These are phyloP conservation scores for Lentinula sp. DNA, from an alignment of 768 basidiomycete genomes.

Conservation along the genomic window DNA sequence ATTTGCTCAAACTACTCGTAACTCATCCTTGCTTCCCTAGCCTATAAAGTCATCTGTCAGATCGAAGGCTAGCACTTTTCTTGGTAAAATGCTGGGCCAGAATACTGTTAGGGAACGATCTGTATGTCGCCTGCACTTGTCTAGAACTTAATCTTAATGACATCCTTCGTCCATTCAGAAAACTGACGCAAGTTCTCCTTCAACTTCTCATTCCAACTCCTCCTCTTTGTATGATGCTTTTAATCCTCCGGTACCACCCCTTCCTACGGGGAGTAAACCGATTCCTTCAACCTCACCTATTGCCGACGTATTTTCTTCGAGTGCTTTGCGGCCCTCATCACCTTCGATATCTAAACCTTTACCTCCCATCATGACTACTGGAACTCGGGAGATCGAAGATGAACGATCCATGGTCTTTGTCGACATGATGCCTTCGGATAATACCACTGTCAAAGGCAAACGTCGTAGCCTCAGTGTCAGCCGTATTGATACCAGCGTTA, in stretches of 20 bases:
- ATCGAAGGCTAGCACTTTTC: constrained; percentile 74
- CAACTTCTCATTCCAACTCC: constrained; percentile 29
- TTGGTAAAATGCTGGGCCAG: constrained; percentile 75
- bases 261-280: constrained; percentile 40
- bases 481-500: constrained; percentile 48
- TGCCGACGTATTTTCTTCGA: constrained; percentile 41
- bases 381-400: constrained; percentile 37
- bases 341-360: constrained; percentile 52
- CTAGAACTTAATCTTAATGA: constrained; percentile 7
- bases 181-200: constrained; percentile 40
- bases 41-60: constrained; percentile 58
- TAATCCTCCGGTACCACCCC: constrained; percentile 44
- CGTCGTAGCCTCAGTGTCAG: constrained; percentile 73
- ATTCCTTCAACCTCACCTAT: constrained; percentile 37
- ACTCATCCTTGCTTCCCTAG: constrained; percentile 22
- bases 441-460: constrained; percentile 32
- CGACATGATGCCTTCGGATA: constrained; percentile 32
- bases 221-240: constrained; percentile 38
- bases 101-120: constrained; percentile 59
- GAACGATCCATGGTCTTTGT: constrained; percentile 55
- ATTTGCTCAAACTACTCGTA: background rate
- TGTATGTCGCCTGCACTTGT: constrained; percentile 30
- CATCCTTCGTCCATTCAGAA: constrained; percentile 32
- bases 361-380: constrained; percentile 44
- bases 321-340: constrained; percentile 20